Base-by-base conservation (phyloP, 2,329 filamentous ascomycete genomes). In the Didymella lethalis region DNA sequence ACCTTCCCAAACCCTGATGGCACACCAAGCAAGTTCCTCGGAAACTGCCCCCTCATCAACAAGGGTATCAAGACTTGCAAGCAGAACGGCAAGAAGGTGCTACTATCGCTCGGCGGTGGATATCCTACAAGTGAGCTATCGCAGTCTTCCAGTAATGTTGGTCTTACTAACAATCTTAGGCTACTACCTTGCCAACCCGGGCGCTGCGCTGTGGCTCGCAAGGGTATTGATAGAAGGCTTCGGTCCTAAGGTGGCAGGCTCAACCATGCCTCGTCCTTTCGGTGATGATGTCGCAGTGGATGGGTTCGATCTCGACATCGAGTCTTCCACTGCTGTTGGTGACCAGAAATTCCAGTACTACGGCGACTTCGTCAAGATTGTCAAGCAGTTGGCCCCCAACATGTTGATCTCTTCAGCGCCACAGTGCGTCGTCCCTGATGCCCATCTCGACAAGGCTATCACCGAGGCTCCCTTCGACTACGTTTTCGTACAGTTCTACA, bases 401-500 rank as follows among this genome's bases (percentile, higher is more conserved):
- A 54, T 86, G 79, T 74, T 85, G 62, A 80, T 85, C 62, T 83
- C 83, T 5, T 81, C 75, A 18, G 82, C 84, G 2, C 84, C 84
- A n/a, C 83, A 85, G 64, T 85, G 84, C 63, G 47, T 74, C 8
- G 68, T 81, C 23, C 82, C 83, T 2, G 84, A 86, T 64, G 64
- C 65, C 23, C 79, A 69, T 70, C 76, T 85, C 25, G 69, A 72
- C n/a, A 51, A 76, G 36, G 80, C 81, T 7, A 83, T 86, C 54
- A 45, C 58, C 16, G 75, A 75, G 32, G 74, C 81, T 8, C 60
- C 62, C 10, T 84, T 85, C 64, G 84, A 86, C 67, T 84, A 83
- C 64, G 65, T 86, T 62, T 85, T 82, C 73, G 76, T 84, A 34
- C 84, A 85, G 61, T 85, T 84, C 72, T 86, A 85, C 75, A 85